These are phyloP conservation scores for Pyropia yezoensis DNA, from an alignment of 23 red algal species.

Conservation along the genomic window DNA sequence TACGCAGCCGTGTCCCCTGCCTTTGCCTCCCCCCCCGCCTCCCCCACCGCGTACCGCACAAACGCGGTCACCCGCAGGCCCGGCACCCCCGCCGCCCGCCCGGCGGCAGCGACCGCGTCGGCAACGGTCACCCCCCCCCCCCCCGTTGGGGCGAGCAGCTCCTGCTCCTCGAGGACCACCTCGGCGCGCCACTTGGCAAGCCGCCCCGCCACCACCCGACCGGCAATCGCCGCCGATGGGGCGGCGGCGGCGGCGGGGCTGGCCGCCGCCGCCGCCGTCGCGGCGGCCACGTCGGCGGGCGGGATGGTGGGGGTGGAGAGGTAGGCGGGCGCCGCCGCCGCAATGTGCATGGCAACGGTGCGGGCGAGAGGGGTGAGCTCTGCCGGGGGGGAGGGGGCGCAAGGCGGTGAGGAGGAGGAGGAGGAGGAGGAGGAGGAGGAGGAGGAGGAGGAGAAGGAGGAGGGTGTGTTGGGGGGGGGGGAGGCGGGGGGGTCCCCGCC, in stretches of 20 bases:
- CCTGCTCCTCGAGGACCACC: slow-evolving; percentile 44
- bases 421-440: no score
- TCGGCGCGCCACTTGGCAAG: slow-evolving; percentile 21
- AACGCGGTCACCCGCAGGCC: no score
- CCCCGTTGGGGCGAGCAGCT: slow-evolving; percentile 11
- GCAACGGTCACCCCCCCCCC: no score
- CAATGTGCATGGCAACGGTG: slow-evolving; percentile 44
- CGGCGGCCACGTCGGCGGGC: slow-evolving; percentile 15
- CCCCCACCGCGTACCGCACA: no score
- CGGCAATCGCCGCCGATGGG: slow-evolving; percentile 9
- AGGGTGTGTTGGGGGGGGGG: no score
- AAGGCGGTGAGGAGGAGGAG: no score
- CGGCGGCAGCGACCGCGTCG: no score
- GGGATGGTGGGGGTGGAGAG: slow-evolving; percentile 11
- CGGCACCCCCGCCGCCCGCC: no score
- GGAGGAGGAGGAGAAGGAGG: no score
- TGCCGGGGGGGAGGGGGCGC: no score
- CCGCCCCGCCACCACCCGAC: slow-evolving; percentile 24
- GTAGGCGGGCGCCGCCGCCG: slow-evolving; percentile 36
- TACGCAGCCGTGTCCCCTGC: no score
- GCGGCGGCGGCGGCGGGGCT: slow-evolving; percentile 3
- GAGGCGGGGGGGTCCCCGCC: slow-evolving; percentile 6
- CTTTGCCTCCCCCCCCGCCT: no score
- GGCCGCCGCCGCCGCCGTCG: slow-evolving; percentile 10
- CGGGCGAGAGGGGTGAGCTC: slow-evolving; percentile 7